Evolutionary conservation across 2,329 filamentous ascomycete species (phyloP), one percentile per base, ranked within the genome.

Genomic region (Dactylonectria macrodidyma): DNA sequence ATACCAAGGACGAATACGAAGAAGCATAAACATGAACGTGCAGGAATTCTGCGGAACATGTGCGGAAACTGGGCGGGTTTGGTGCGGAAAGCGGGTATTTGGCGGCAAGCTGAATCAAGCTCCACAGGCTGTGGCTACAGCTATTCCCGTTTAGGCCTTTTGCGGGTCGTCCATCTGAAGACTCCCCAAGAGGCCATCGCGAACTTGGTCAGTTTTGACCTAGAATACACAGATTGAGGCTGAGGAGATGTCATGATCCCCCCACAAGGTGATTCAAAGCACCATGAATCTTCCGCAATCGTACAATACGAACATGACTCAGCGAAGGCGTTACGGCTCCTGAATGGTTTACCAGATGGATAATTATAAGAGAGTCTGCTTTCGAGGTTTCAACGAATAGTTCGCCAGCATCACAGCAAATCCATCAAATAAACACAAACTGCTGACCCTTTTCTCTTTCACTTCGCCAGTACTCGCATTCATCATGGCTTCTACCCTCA

Each of bases 41-140:
- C 26, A 30, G 26, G 14, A 34, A 24, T 36, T 12, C 5, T 54
- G 51, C 51, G 51, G 51, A 54, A 54, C 10, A 33, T 14, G n/a
- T 9, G 51, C 51, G 51, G 51, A 36, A 36, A 54, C 36, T n/a
- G 7, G 34, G 51, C 51, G 30, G 51, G 51, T 54, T 54, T 54
- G 30, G 51, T 22, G 51, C 33, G 51, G 51, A 33, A 22, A 22
- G 33, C 51, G 51, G 51, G 36, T 14, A 54, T n/a, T 36, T 12
- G 33, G n/a, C 51, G n/a, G 30, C 22, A 4, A 5, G 34, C 14
- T 14, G 22, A 10, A 22, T 4, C 10, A 36, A 14, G 51, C 51
- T n/a, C 51, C 51, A 36, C 33, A 22, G 6, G 16, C 10, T n/a
- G 41, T 14, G 16, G 16, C 14, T 3, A n/a, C 1, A 9, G n/a